Conservation (phyloP, 225 moss, liverwort and hornwort species). For the Marchantia paleacea region DNA sequence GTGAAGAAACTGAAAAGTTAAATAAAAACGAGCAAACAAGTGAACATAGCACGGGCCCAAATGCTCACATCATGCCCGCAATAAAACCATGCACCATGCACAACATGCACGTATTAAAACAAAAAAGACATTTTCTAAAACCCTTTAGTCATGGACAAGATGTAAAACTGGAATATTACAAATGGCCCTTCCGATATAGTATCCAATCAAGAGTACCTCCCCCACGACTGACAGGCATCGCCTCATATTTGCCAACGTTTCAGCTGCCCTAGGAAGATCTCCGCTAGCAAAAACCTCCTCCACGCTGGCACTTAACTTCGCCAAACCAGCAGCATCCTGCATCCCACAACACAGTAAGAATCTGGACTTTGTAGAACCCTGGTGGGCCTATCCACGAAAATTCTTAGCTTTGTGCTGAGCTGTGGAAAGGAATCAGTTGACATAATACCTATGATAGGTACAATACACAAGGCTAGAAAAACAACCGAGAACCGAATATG, state of each 20-base stretch:
- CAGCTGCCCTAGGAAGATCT: constrained; percentile 82
- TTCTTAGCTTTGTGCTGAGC: background rate
- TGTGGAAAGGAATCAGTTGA: background rate
- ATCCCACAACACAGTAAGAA: background rate
- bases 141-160: background rate
- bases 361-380: too few species aligned
- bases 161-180: background rate
- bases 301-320: constrained; percentile 94
- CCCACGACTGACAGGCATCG: constrained; percentile 97
- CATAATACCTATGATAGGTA: too few species aligned
- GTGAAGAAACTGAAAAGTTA: too few species aligned
- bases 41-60: too few species aligned
- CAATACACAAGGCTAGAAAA: too few species aligned
- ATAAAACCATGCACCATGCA: too few species aligned
- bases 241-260: constrained; percentile 97
- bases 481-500: too few species aligned
- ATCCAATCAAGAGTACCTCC: constrained; percentile 47
- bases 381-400: background rate
- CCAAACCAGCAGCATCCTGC: constrained; percentile 99
- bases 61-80: background rate
- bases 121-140: background rate
- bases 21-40: too few species aligned
- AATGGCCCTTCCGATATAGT: background rate
- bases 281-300: constrained; percentile 98
- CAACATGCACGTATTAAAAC: too few species aligned